Conservation (phyloP, 257 asterid species). For the Solanum raphanifolium region DNA sequence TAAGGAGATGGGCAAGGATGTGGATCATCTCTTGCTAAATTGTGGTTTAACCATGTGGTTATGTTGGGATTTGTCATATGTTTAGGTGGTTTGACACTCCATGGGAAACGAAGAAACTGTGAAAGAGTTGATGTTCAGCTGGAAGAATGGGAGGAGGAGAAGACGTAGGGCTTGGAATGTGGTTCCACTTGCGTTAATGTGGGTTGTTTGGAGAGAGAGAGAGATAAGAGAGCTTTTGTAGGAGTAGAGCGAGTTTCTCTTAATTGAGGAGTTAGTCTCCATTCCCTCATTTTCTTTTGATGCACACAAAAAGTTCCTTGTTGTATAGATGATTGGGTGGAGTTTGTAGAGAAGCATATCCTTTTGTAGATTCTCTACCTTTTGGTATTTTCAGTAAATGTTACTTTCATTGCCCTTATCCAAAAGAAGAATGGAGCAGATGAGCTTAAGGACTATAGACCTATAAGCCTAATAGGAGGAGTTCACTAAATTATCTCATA, state of each 20-base stretch:
- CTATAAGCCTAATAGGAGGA: neutral
- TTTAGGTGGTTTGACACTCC: neutral
- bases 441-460: neutral
- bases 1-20: neutral
- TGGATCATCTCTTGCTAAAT: neutral
- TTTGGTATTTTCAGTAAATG: neutral
- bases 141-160: neutral
- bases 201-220: neutral
- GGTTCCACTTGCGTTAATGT: neutral
- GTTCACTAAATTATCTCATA: neutral
- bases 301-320: neutral
- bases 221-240: too few species aligned
- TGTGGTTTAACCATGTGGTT: neutral
- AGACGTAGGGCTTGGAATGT: neutral
- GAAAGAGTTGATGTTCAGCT: neutral
- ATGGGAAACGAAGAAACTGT: neutral
- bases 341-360: neutral
- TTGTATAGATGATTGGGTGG: neutral
- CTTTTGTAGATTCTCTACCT: neutral
- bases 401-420: neutral
- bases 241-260: neutral
- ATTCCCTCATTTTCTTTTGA: neutral
- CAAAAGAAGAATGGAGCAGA: neutral
- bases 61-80: neutral
- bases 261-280: neutral